A percentile compares a stretch with the other conserved stretches of the same genome.
phyloP scores from a whole-genome alignment of 257 asterid genomes.

The Galeopsis tetrahit region DNA sequence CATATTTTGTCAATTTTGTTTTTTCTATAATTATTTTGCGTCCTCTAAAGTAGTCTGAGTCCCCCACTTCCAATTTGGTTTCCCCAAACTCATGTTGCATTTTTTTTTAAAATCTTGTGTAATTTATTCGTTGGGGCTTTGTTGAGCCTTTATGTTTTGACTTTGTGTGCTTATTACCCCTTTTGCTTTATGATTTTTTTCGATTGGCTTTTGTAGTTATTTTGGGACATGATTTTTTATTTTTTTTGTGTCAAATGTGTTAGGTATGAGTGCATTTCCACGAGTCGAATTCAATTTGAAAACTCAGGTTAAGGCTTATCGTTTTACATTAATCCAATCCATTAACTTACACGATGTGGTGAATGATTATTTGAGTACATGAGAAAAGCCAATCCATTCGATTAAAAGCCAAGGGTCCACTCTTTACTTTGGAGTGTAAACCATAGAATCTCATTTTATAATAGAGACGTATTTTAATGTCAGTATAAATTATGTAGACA shows the following conservation, averaged over 20 bases:
- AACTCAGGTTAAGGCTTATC: too few relatives aligned
- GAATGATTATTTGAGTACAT: not conserved
- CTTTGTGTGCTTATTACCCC: conserved; percentile 17
- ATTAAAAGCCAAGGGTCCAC: not conserved
- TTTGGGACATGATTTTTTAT: not conserved
- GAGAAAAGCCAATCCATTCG: not conserved
- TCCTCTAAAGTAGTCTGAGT: conserved; percentile 51
- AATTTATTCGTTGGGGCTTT: conserved; percentile 43
- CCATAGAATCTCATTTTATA: too few relatives aligned
- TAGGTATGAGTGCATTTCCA: too few relatives aligned
- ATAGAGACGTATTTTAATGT: not conserved
- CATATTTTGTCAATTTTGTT: too few relatives aligned
- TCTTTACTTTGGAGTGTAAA: not conserved
- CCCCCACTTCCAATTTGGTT: conserved; percentile 34
- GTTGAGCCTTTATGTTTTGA: conserved; percentile 29
- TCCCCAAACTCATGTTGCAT: conserved; percentile 39
- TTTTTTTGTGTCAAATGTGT: not conserved
- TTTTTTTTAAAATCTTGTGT: conserved; percentile 43
- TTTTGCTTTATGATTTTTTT: not conserved
- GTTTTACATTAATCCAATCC: too few relatives aligned
- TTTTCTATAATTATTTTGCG: too few relatives aligned
- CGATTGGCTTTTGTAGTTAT: not conserved
- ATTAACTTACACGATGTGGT: not conserved
- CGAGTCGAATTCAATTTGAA: too few relatives aligned
- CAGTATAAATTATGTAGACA: not conserved